Evolutionary conservation across 2,329 filamentous ascomycete species (phyloP), one percentile per base, ranked within the genome.

Genomic region (Fusarium poae): DNA sequence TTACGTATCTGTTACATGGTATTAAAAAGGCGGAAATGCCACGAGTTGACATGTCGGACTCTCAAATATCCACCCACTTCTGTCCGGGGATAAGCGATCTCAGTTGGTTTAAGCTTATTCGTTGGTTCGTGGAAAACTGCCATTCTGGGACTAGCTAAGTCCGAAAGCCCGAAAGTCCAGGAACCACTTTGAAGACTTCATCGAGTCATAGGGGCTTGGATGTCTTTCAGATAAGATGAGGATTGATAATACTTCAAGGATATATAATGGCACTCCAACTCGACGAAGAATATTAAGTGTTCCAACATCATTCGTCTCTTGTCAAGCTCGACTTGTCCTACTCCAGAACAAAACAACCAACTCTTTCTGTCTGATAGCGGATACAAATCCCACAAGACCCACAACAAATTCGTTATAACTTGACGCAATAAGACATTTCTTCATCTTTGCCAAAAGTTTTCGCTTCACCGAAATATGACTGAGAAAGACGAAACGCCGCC

Each of bases 31-130:
- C 5, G 20, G 20, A 40, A 40, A 40, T 3, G 21, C 9, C 21
- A 9, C 15, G 32, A 16, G n/a, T 39, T 20, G 11, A 3, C 2
- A 10, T 1, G 1, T 29, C 48, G n/a, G 32, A 50, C 21, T 39
- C 11, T 39, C 27, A 2, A 0, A 8, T 27, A 10, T 2, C 46
- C 23, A 37, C 13, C 32, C 23, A 39, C 13, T 15, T 20, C 4
- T 35, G 46, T n/a, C 46, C 46, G 30, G 3, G 18, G 21, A 18
- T 21, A 34, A 49, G 21, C 32, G 18, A 39, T 12, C 16, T 25
- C 21, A 25, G n/a, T 27, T 16, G 6, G 40, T 29, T 59, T 56
- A 59, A 59, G 50, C 35, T 60, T 49, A 60, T 57, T 60, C 52
- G 57, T 16, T 42, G 34, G 10, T 3, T 60, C 52, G 34, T 32